Conservation (phyloP, 192 early-diverging fungal species). For the Coemansia sp. region DNA sequence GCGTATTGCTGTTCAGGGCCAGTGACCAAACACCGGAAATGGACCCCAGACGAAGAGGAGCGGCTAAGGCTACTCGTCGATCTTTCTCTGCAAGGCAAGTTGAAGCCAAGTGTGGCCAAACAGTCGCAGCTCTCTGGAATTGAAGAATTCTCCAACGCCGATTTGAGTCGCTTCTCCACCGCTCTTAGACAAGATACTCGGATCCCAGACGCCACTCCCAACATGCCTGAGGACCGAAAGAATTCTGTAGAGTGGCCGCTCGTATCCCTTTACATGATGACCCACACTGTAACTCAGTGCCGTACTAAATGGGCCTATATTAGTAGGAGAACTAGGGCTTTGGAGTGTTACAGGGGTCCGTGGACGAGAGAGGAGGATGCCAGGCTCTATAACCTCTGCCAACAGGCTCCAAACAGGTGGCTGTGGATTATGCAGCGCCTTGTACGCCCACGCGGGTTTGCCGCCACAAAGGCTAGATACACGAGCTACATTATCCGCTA, state of each 20-base stretch:
- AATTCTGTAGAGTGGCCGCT: slow-evolving; percentile 18
- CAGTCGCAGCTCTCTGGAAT: neutral
- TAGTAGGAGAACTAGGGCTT: neutral
- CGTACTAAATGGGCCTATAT: slow-evolving; percentile 13
- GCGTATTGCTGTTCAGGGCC: neutral
- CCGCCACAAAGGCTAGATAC: slow-evolving; percentile 10
- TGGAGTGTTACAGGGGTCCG: slow-evolving; percentile 7
- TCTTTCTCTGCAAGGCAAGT: slow-evolving; percentile 5
- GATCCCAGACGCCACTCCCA: neutral
- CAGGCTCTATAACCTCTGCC: slow-evolving; percentile 20
- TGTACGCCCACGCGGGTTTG: neutral
- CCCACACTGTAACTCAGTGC: slow-evolving; percentile 30
- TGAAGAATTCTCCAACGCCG: neutral
- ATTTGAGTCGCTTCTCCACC: neutral
- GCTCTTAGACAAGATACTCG: neutral
- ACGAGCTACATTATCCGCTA: slow-evolving; percentile 10
- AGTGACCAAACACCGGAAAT: neutral
- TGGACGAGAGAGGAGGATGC: slow-evolving; percentile 45
- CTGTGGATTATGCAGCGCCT: slow-evolving; percentile 12
- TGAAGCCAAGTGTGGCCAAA: neutral
- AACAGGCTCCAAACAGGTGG: slow-evolving; percentile 11
- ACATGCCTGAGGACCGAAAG: neutral
- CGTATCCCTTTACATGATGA: slow-evolving; percentile 29
- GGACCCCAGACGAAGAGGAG: slow-evolving; percentile 18
- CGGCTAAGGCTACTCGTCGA: slow-evolving; percentile 34